phyloP scores from a whole-genome alignment of 2,329 filamentous ascomycete genomes.

The Colletotrichum shisoi region DNA sequence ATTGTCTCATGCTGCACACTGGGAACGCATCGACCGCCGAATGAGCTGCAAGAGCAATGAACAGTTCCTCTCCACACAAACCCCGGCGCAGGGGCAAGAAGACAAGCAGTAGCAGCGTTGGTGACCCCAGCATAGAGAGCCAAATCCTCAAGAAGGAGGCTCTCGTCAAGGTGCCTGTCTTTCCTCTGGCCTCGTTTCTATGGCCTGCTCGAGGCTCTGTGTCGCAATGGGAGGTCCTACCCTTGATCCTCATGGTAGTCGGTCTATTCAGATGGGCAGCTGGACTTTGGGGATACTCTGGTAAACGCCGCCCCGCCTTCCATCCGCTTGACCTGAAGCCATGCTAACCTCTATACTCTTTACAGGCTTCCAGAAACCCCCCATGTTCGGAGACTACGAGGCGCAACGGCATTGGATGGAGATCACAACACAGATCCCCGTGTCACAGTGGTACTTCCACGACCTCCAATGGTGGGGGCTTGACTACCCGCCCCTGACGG shows the following conservation, averaged over 20 bases:
- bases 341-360: slow-evolving; percentile 33
- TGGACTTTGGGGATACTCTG: slow-evolving; percentile 94
- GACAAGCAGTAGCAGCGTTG: slow-evolving; percentile 45
- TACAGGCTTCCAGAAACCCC: slow-evolving; percentile 77
- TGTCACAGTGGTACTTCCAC: slow-evolving; percentile 98
- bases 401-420: slow-evolving; percentile 99
- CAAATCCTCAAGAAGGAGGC: slow-evolving; percentile 51
- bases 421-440: slow-evolving; percentile 84
- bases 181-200: slow-evolving; percentile 91
- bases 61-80: slow-evolving; percentile 65
- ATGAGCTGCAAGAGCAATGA: slow-evolving; percentile 54
- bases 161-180: slow-evolving; percentile 71
- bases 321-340: not conserved
- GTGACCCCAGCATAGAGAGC: slow-evolving; percentile 11
- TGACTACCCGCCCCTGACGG: slow-evolving; percentile 96
- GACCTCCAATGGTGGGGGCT: slow-evolving; percentile 97
- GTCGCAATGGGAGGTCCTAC: slow-evolving; percentile 92
- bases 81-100: slow-evolving; percentile 67
- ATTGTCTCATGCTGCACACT: slow-evolving; percentile 19
- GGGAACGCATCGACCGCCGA: slow-evolving; percentile 31
- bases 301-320: slow-evolving; percentile 54
- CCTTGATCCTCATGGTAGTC: slow-evolving; percentile 86
- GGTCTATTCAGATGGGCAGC: slow-evolving; percentile 93
- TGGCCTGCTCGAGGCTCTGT: slow-evolving; percentile 86
- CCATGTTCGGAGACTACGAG: slow-evolving; percentile 97